Percentiles rank a stretch among this genome's conserved stretches.
Evolutionary conservation across 495 filamentous ascomycete genomes (phyloP).

Genomic region (Penicillium salamii): DNA sequence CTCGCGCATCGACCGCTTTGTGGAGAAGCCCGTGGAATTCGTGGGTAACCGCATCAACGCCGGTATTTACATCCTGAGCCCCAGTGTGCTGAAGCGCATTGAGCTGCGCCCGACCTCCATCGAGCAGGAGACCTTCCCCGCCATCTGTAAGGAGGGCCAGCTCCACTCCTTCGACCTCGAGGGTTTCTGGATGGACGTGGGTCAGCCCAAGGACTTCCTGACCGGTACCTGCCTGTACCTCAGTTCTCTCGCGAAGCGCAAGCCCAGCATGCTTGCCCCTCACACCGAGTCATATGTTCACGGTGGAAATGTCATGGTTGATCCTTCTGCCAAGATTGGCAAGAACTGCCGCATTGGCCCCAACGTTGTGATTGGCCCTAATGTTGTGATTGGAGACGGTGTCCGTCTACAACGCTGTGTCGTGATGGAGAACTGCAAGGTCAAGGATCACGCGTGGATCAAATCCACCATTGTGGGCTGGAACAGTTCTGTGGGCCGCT

Average conservation of each 20-base stretch:
- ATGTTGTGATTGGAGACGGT: constrained; percentile 92
- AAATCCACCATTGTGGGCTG: constrained; percentile 99
- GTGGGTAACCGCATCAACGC: constrained; percentile 99
- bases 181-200: constrained; percentile 99
- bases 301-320: constrained; percentile 95
- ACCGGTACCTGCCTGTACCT: constrained; percentile 96
- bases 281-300: constrained; percentile 77
- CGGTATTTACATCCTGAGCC: constrained; percentile 98
- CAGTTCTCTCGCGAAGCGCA: constrained; percentile 87
- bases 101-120: constrained; percentile 98
- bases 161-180: constrained; percentile 98
- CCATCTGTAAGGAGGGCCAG: constrained; percentile 85
- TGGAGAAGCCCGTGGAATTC: constrained; percentile 99
- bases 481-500: constrained; percentile 94
- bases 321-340: constrained; percentile 93
- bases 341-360: constrained; percentile 98
- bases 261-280: constrained; percentile 78
- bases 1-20: constrained; percentile 95
- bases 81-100: constrained; percentile 83
- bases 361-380: constrained; percentile 94
- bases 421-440: constrained; percentile 80
- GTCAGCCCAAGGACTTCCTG: constrained; percentile 98
- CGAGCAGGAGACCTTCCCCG: constrained; percentile 98
- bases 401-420: constrained; percentile 94
- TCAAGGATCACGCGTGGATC: constrained; percentile 99